phyloP scores from a whole-genome alignment of 441 rosid species.

The Croton laevigatus region DNA sequence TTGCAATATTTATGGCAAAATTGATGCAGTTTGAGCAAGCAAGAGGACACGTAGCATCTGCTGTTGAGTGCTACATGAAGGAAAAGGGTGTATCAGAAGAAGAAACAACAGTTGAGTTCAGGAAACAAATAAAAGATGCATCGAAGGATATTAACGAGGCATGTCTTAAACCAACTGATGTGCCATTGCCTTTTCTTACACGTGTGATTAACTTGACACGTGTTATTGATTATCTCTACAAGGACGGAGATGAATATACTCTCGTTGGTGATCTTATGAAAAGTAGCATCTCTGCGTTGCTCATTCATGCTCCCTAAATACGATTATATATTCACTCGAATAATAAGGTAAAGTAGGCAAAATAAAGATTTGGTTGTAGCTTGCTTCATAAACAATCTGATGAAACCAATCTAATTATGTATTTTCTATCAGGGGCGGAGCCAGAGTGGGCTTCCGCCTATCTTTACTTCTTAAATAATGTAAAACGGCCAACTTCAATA shows the following conservation, averaged over 20 bases:
- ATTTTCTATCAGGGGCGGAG: too few species aligned
- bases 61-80: constrained; percentile 25
- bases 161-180: constrained; percentile 8
- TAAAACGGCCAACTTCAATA: too few species aligned
- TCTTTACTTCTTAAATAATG: too few species aligned
- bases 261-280: neutral
- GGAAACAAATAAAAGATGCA: constrained; percentile 9
- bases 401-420: too few species aligned
- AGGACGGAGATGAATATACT: constrained; percentile 23
- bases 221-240: constrained; percentile 18
- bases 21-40: constrained; percentile 24
- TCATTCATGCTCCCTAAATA: neutral
- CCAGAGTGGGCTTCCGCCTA: too few species aligned
- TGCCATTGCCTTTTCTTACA: constrained; percentile 19
- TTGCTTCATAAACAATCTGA: too few species aligned
- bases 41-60: constrained; percentile 26
- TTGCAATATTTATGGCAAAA: neutral
- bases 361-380: too few species aligned
- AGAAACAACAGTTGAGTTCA: constrained; percentile 21
- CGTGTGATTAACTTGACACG: constrained; percentile 22
- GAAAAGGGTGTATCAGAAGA: constrained; percentile 22
- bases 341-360: too few species aligned
- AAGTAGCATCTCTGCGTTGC: neutral
- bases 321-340: too few species aligned
- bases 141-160: constrained; percentile 39